Evolutionary conservation across 2,329 filamentous ascomycete species (phyloP), one percentile per base, ranked within the genome.

Genomic region (Periconia macrospinosa): DNA sequence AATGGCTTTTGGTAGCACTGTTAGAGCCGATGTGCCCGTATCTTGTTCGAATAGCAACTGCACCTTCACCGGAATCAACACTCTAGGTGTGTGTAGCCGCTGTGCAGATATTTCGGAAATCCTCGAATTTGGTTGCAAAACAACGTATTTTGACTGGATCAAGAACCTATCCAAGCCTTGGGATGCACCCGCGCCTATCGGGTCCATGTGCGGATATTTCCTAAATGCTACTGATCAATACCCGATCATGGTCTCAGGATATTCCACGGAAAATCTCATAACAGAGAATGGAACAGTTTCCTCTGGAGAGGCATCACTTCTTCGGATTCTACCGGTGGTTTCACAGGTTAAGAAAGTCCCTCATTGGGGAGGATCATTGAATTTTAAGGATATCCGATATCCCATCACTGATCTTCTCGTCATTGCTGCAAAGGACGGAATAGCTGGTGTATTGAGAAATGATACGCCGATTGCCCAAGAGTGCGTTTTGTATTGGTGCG

Each of bases 141-240:
- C 19, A 1, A 33, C 7, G 17, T 19, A 35, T 17, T 33, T 46
- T 5, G n/a, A 6, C n/a, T 13, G 8, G n/a, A 46, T 2, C 14
- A 9, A 18, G 23, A 41, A 49, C 0, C 59, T 54, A 43, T 57
- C 62, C 0, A 69, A 66, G 11, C 54, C n/a, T n/a, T n/a, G n/a
- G n/a, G n/a, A n/a, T n/a, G n/a, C n/a, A n/a, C n/a, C n/a, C n/a
- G n/a, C n/a, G n/a, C n/a, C n/a, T n/a, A n/a, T n/a, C n/a, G n/a
- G 40, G 1, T 68, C 56, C 1, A 48, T 56, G 0, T 70, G 68
- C 20, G 68, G 68, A 0, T 59, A 66, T 23, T 71, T 65, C n/a
- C 20, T 71, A 0, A 71, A 68, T 8, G 27, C 50, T 0, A 67
- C 43, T 2, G 13, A 23, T 15, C 13, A 61, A 0, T 56, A 5